A percentile compares a stretch with the other conserved stretches of the same genome.
These are phyloP conservation scores for Suillus paluster DNA, from an alignment of 768 basidiomycete genomes.

Conservation along the genomic window DNA sequence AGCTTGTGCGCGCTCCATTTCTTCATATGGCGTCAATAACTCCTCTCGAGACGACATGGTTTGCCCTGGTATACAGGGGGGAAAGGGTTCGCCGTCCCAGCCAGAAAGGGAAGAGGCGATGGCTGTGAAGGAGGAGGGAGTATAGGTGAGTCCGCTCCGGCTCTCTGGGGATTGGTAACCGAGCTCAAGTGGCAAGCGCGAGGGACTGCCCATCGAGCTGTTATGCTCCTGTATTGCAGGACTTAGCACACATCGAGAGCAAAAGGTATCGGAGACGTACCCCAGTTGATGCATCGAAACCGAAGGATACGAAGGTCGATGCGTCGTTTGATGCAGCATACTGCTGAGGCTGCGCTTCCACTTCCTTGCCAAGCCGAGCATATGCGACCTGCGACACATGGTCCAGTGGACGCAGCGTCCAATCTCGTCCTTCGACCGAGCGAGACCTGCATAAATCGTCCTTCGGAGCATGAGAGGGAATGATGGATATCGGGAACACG, in stretches of 20 bases:
- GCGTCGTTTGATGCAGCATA: background rate
- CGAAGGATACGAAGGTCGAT: background rate
- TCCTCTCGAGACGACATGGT: slow-evolving; percentile 1
- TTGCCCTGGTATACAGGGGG: slow-evolving; percentile 11
- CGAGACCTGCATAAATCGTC: slow-evolving; percentile 1
- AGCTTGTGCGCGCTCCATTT: slow-evolving; percentile 29
- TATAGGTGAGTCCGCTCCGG: background rate
- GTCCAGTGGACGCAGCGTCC: slow-evolving; percentile 6
- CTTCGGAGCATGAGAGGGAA: background rate
- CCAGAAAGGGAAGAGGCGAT: slow-evolving; percentile 43
- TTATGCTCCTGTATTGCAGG: background rate
- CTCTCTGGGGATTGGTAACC: background rate
- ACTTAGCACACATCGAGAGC: background rate
- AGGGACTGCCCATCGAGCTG: background rate
- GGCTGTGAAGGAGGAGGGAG: slow-evolving; percentile 35
- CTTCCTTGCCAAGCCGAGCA: slow-evolving; percentile 4
- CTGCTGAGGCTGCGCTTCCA: background rate
- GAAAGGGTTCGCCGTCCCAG: slow-evolving; percentile 42
- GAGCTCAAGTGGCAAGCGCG: background rate
- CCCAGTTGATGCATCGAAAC: background rate
- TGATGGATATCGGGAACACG: background rate
- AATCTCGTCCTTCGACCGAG: background rate
- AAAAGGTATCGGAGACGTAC: background rate
- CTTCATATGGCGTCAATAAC: slow-evolving; percentile 15
- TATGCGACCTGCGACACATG: slow-evolving; percentile 15